Base-by-base conservation (phyloP, 768 basidiomycete genomes). In the Lentinus tigrinus region DNA sequence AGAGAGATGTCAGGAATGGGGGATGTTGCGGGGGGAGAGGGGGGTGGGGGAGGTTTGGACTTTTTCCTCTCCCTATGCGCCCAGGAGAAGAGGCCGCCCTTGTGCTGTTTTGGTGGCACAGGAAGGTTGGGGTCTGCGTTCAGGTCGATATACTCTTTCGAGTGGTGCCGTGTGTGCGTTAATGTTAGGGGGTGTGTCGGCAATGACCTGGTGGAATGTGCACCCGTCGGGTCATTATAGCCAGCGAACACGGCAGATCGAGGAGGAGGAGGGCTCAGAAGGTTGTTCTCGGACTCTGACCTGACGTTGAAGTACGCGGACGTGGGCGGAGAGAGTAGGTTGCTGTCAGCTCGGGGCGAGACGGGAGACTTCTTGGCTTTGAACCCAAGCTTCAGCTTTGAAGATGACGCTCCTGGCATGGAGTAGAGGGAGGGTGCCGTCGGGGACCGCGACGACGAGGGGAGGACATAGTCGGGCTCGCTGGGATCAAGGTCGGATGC, bases 191-290 rank as follows among this genome's bases (percentile, higher is more conserved):
- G 51, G 49, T 77, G 69, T 16, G 68, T 70, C 14, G 88, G 87
- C 36, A 90, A 77, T 27, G 89, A 90, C 60, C 80, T 82, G 27
- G 85, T 85, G 17, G 88, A 88, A 56, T 79, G 74, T 16, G 79
- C 77, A 64, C 72, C 74, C 64, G 71, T 71, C 24, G 79, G 79
- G 65, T 82, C 85, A 24, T 72, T 80, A 63, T 85, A 81, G 5
- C 79, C 78, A 10, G 78, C 81, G 69, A 90, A 89, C 54, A 89
- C 78, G 42, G 84, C 79, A 2, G 83, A 84, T 65, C 84, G 84
- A 21, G 81, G 79, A 0, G 87, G 87, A 1, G 88, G 85, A 3
- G 84, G 85, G 34, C 77, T 78, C 26, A 76, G 62, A 24, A 73
- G 75, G 49, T 75, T 56, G 19, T 72, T 65, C 16, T 80, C 82